Evolutionary conservation across 805 yeast genomes (phyloP), one percentile per base, ranked within the genome.

Genomic region (Spathaspora gorwiae): DNA sequence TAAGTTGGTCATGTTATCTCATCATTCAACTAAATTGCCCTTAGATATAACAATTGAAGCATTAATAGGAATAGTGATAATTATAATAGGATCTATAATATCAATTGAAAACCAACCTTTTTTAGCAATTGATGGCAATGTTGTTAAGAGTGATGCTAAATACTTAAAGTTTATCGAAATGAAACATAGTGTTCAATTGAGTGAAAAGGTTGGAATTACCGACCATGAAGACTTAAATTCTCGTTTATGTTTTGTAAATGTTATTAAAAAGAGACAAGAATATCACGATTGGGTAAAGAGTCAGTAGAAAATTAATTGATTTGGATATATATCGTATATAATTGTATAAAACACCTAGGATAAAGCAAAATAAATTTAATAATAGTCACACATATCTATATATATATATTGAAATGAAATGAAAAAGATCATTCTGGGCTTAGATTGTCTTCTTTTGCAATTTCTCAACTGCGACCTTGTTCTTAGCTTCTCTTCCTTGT

Each of bases 1-100:
- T 53, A 74, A 72, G 53, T 59, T 71, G 32, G 42, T 57, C 37
- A 26, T 53, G 6, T 39, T 49, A 13, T 19, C 46, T 6, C 30
- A 48, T 15, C 36, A 47, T 34, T 39, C 48, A 9, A 37, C 46
- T 11, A 44, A 54, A 10, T 52, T 76, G 37, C 80, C 81, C 1
- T 40, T 56, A 6, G 84, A 79, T 54, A 70, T 84, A 24, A 57
- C 67, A 30, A 42, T 78, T 13, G 89, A 84, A 56, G 70, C 79
- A 1, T 40, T 71, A 1, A 34, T 76, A 5, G 83, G 83, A 1
- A 64, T 80, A 6, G 46, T 72, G 2, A 37, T 79, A 12, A 54
- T 77, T 6, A 50, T 75, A 12, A 49, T 69, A 15, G 78, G 73
- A 1, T 56, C 76, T 2, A 53, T 75, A 5, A 29, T 52, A 6